Percentiles rank a stretch among this genome's conserved stretches.
Conservation (phyloP, 1,139 yeast genomes). For the Suhomyces wounanorum region DNA sequence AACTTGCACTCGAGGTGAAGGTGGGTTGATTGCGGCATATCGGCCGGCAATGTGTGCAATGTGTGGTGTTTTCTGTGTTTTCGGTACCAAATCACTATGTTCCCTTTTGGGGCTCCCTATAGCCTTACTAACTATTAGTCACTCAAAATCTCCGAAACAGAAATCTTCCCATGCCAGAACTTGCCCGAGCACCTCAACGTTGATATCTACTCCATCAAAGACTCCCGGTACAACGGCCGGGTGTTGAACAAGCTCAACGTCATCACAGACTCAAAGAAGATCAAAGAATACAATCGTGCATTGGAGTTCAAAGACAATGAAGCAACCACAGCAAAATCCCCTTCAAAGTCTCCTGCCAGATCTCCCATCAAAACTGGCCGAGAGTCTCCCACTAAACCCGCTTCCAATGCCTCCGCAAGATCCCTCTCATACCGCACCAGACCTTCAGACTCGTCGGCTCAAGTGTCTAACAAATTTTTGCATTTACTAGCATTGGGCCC, state of each 20-base stretch:
- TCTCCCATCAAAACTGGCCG: conserved; percentile 1
- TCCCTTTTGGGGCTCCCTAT: not conserved
- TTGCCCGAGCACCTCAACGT: conserved; percentile 41
- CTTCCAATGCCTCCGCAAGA: conserved; percentile 8
- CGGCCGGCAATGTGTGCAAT: not conserved
- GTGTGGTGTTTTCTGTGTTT: not conserved
- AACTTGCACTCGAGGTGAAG: not conserved
- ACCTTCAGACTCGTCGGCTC: conserved; percentile 25
- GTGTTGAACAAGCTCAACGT: conserved; percentile 36
- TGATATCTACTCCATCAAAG: conserved; percentile 32
- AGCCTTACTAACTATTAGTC: conserved; percentile 22
- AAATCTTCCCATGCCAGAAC: conserved; percentile 36
- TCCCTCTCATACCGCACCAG: conserved; percentile 22
- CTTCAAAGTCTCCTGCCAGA: conserved; percentile 9
- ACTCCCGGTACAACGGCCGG: conserved; percentile 31
- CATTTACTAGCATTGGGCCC: conserved; percentile 46
- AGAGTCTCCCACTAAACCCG: conserved; percentile 5
- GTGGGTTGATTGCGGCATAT: not conserved
- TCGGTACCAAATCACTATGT: not conserved
- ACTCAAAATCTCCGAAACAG: conserved; percentile 31
- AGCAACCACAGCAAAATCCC: conserved; percentile 7
- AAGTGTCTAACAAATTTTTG: conserved; percentile 30
- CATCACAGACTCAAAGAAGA: conserved; percentile 33
- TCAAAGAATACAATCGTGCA: conserved; percentile 23
- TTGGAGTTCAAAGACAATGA: conserved; percentile 11